A percentile compares a stretch with the other conserved stretches of the same genome.
Evolutionary conservation across 2,329 filamentous ascomycete species (phyloP).

Genomic region (Botryotinia globosa): DNA sequence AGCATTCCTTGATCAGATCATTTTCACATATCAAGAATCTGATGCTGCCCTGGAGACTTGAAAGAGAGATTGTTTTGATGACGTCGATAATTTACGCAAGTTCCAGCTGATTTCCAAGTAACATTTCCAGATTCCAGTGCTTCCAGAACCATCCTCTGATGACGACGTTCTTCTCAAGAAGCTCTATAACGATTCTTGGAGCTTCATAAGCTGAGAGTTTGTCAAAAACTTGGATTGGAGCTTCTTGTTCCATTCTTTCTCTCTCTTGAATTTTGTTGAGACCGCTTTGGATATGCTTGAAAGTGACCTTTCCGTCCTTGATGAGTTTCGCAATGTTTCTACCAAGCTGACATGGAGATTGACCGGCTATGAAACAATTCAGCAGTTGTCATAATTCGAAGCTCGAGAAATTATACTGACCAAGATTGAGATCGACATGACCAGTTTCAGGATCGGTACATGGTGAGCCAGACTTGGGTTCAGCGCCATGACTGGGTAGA

Average conservation of each 20-base stretch:
- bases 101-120: not conserved
- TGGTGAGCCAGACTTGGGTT: not conserved
- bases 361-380: accelerated
- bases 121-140: not conserved
- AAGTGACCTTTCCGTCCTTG: not conserved
- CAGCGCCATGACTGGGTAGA: not conserved
- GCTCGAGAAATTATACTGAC: accelerated
- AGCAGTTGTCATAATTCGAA: accelerated
- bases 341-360: not conserved
- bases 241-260: accelerated
- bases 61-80: accelerated
- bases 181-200: accelerated
- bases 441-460: accelerated
- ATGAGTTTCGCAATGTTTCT: not conserved
- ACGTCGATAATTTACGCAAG: accelerated
- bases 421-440: accelerated
- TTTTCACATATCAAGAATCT: accelerated
- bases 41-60: accelerated
- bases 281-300: not conserved
- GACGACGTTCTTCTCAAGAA: not conserved
- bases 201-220: accelerated
- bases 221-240: accelerated
- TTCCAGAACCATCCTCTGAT: not conserved
- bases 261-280: not conserved
- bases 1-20: accelerated